phyloP scores from a whole-genome alignment of 148 eudicot species.

The Mesembryanthemum crystallinum region DNA sequence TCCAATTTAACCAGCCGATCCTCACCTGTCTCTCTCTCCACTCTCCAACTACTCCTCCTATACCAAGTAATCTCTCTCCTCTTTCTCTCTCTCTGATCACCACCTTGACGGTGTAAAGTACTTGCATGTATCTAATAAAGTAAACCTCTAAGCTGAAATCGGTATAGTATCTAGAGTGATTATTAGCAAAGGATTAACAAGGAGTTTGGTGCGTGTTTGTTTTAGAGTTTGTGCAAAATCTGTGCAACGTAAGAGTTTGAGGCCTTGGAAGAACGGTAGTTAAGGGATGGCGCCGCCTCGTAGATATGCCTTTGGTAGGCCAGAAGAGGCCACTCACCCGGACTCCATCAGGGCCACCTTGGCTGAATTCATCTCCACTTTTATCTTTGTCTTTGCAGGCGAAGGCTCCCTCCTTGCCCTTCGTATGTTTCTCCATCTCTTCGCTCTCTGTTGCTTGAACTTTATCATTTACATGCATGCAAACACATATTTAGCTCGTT shows the following conservation, averaged over 20 bases:
- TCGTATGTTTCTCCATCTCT: conserved; percentile 6
- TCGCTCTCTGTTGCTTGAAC: no score
- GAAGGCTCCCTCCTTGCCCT: conserved; percentile 64
- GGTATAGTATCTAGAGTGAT: no score
- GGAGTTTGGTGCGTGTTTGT: no score
- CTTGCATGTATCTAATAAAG: no score
- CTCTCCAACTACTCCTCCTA: neutral
- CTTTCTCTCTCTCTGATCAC: neutral
- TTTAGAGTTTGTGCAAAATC: neutral
- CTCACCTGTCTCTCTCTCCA: neutral
- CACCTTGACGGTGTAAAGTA: no score
- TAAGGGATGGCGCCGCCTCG: conserved; percentile 38
- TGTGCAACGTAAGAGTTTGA: no score
- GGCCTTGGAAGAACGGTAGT: neutral
- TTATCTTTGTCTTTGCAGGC: conserved; percentile 64
- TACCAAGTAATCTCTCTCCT: no score
- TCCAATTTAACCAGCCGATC: neutral
- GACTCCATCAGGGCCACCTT: conserved; percentile 60
- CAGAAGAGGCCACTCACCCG: conserved; percentile 65
- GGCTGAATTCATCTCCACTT: conserved; percentile 65
- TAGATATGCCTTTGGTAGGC: conserved; percentile 52
- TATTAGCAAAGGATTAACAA: no score
- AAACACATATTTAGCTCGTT: no score
- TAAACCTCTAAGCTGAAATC: no score
- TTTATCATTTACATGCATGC: no score